These are phyloP conservation scores for Lachancea quebecensis DNA, from an alignment of 805 yeast species.

Conservation along the genomic window DNA sequence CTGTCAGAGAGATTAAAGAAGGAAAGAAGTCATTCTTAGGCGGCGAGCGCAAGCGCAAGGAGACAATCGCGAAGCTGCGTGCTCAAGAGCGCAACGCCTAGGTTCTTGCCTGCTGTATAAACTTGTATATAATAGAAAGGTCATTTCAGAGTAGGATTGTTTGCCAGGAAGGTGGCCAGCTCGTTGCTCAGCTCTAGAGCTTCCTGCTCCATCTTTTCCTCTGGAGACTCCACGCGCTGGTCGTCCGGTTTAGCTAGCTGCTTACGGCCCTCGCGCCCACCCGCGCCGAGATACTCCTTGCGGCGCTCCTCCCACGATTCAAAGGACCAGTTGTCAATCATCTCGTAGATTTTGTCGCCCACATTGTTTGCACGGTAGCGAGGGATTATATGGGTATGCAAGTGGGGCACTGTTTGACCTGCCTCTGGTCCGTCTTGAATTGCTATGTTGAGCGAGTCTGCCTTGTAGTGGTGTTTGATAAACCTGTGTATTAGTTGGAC, in stretches of 20 bases:
- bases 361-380: constrained; percentile 51
- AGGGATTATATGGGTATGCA: constrained; percentile 92
- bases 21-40: constrained; percentile 75
- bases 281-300: constrained; percentile 18
- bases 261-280: constrained; percentile 20
- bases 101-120: neutral
- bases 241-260: constrained; percentile 39
- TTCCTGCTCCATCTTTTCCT: constrained; percentile 65
- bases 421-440: constrained; percentile 96
- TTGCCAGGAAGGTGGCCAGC: constrained; percentile 21
- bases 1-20: constrained; percentile 46
- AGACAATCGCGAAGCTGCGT: constrained; percentile 52
- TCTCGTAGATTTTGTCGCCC: constrained; percentile 69
- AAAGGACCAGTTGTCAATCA: constrained; percentile 54
- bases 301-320: constrained; percentile 33
- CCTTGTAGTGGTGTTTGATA: constrained; percentile 58
- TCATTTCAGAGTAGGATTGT: neutral
- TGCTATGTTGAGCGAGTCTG: constrained; percentile 82
- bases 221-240: constrained; percentile 49
- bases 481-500: constrained; percentile 65
- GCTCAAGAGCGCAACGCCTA: constrained; percentile 42
- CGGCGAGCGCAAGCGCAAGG: constrained; percentile 76
- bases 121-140: neutral
- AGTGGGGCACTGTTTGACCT: constrained; percentile 93
- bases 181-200: constrained; percentile 48